phyloP scores from a whole-genome alignment of 768 basidiomycete genomes.

The Lepiota subincarnata region DNA sequence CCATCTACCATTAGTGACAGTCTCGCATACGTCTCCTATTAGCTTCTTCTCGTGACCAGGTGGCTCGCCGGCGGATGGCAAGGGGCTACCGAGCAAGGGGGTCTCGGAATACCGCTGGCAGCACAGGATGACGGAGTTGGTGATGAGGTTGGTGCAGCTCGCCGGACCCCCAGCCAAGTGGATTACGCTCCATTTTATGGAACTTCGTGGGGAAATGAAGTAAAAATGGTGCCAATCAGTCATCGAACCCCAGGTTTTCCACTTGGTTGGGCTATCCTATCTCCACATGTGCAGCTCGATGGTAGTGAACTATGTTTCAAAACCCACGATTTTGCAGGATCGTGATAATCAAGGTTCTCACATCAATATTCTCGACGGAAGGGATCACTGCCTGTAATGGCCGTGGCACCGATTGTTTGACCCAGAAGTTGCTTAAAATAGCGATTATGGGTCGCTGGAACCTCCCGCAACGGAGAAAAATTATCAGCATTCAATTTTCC shows the following conservation, averaged over 20 bases:
- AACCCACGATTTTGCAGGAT: constrained; percentile 23
- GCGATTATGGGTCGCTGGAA: background rate
- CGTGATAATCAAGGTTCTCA: constrained; percentile 2
- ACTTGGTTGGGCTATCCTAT: constrained; percentile 2
- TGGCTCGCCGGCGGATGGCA: background rate
- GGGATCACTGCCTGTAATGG: constrained; percentile 1
- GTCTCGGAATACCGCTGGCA: background rate
- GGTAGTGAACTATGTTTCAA: constrained; percentile 1
- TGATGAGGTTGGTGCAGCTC: too few species aligned
- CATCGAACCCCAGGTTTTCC: background rate
- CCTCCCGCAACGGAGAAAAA: background rate
- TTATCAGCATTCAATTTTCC: background rate
- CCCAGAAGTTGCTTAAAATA: constrained; percentile 5
- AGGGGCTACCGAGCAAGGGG: too few species aligned
- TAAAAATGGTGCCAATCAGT: background rate
- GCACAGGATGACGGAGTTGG: too few species aligned
- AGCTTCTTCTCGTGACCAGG: background rate
- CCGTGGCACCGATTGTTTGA: background rate
- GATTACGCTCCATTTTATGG: background rate
- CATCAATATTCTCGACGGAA: constrained; percentile 10
- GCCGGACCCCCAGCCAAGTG: background rate
- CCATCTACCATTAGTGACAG: background rate
- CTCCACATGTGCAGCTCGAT: constrained; percentile 1
- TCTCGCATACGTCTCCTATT: background rate
- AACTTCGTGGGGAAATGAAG: too few species aligned